Conservation (phyloP, 225 moss, liverwort and hornwort genomes). For the Marchantia paleacea region DNA sequence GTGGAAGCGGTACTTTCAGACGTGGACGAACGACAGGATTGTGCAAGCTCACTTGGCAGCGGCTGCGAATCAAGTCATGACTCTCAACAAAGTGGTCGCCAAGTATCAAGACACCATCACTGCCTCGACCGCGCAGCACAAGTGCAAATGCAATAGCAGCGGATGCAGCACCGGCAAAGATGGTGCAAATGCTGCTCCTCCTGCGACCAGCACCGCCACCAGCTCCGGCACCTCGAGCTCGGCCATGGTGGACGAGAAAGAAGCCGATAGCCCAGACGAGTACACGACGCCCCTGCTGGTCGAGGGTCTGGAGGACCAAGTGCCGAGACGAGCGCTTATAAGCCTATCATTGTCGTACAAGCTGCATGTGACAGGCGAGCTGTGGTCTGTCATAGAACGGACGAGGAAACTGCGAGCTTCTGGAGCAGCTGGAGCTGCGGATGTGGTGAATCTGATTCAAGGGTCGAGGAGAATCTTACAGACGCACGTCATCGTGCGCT, state of each 20-base stretch:
- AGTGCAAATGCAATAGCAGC: slow-evolving; percentile 11
- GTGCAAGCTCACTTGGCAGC: background rate
- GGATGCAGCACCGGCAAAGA: too few relatives aligned
- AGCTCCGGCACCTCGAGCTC: too few relatives aligned
- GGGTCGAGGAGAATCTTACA: slow-evolving; percentile 22
- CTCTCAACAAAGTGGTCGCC: background rate
- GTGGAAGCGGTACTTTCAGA: slow-evolving; percentile 13
- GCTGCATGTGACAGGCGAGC: slow-evolving; percentile 8
- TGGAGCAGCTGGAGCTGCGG: slow-evolving; percentile 7
- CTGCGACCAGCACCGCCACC: background rate
- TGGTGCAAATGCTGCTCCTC: background rate
- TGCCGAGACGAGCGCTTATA: slow-evolving; percentile 12
- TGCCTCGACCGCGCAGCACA: background rate
- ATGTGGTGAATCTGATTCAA: slow-evolving; percentile 16
- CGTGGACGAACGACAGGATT: slow-evolving; percentile 21
- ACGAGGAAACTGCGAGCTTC: slow-evolving; percentile 15
- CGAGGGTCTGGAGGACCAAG: slow-evolving; percentile 3
- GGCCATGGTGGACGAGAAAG: slow-evolving; percentile 8
- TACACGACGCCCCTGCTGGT: background rate
- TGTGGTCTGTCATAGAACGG: slow-evolving; percentile 3
- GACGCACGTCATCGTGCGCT: slow-evolving; percentile 12
- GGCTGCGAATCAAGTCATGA: background rate
- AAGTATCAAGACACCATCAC: slow-evolving; percentile 1
- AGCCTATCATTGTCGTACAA: slow-evolving; percentile 15
- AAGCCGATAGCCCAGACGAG: background rate